A percentile compares a stretch with the other conserved stretches of the same genome.
Evolutionary conservation across 257 asterid genomes (phyloP).

Genomic region (Pogostemon cablin): DNA sequence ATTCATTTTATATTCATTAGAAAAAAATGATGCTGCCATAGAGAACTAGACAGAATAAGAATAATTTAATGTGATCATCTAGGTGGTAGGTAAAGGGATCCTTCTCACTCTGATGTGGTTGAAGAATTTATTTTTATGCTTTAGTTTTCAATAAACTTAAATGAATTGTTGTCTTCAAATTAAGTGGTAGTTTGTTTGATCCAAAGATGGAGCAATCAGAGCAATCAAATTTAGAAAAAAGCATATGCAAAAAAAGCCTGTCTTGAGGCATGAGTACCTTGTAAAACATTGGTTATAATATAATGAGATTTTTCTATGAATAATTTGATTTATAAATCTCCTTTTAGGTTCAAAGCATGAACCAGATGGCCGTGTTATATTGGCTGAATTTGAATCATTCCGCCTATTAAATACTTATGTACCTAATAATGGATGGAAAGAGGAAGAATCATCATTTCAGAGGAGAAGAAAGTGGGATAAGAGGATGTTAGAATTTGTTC

Average conservation of each 20-base stretch:
- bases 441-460: slow-evolving; percentile 79
- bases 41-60: neutral
- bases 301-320: slow-evolving; percentile 18
- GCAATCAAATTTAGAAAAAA: slow-evolving; percentile 9
- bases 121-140: neutral
- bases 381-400: slow-evolving; percentile 88
- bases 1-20: too few species aligned
- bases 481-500: slow-evolving; percentile 79
- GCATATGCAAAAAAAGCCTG: slow-evolving; percentile 6
- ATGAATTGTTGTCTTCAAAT: neutral
- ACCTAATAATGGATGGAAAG: slow-evolving; percentile 99
- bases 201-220: slow-evolving; percentile 10
- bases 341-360: slow-evolving; percentile 81
- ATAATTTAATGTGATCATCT: neutral
- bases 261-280: slow-evolving; percentile 1
- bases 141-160: neutral
- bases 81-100: slow-evolving; percentile 1
- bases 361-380: slow-evolving; percentile 85
- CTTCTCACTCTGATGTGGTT: neutral
- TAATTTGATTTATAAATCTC: slow-evolving; percentile 18
- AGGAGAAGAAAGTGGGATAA: slow-evolving; percentile 99
- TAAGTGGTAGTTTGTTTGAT: neutral
- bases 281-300: slow-evolving; percentile 2
- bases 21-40: neutral
- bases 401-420: slow-evolving; percentile 77